Evolutionary conservation across 1,284 basidiomycete genomes (phyloP), one percentile per base, ranked within the genome.

Genomic region (Clitocybe nebularis): DNA sequence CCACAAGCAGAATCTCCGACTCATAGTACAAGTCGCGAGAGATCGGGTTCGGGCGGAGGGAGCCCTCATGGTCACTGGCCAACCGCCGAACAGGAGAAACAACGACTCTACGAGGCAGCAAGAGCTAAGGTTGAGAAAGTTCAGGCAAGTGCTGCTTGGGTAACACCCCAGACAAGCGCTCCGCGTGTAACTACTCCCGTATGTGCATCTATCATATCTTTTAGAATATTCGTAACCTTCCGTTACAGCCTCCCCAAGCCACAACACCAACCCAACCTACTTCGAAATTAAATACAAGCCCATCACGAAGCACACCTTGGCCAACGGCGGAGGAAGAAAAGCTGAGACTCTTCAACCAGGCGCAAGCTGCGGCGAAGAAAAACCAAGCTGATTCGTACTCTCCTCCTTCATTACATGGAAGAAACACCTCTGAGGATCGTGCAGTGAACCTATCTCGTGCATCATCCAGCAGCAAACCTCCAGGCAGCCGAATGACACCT

Each of bases 321-420:
- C 68, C 66, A 3, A 74, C 79, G 0, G 83, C 86, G 0, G 85
- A 87, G 58, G 75, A 81, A 48, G 87, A 90, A 57, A 89, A 89
- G 56, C 59, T 75, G 2, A 68, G 73, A 21, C 59, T 90, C 13
- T 93, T 76, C 61, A 71, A 84, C 42, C 60, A 77, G 36, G 89
- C 89, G 0, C 78, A 80, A 53, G 73, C 69, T 1, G 75, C 73
- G 14, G 82, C 76, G 2, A 68, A 64, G 43, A 68, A 63, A 33
- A 69, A 68, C 6, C 81, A 81, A 50, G 66, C 70, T 35, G 59
- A 54, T 16, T 52, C 52, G n/a, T 51, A 55, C 39, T 51, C 56
- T 22, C 49, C 54, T 36, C 48, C 51, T 28, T 23, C 50, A 25
- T 39, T 55, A 7, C 59, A 64, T 30, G 62, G 58, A 16, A 57